phyloP scores from a whole-genome alignment of 495 filamentous ascomycete species.

The Podospora pseudocomata region DNA sequence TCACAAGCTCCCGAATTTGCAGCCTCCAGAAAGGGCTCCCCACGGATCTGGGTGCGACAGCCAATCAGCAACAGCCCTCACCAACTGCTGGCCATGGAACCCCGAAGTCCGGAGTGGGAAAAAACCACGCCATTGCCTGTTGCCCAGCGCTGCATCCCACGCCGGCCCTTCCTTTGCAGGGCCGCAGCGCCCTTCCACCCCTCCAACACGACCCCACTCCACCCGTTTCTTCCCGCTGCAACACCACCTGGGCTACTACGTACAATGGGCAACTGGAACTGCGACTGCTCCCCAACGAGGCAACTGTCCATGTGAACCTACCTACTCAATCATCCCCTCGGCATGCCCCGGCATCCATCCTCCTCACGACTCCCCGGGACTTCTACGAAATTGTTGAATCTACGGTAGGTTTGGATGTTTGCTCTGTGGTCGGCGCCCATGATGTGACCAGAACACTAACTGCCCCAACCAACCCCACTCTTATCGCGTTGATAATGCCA shows the following conservation, averaged over 20 bases:
- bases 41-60: neutral
- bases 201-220: slow-evolving; percentile 1
- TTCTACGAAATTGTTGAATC: neutral
- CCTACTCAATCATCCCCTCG: neutral
- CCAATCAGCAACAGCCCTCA: slow-evolving; percentile 7
- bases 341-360: neutral
- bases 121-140: slow-evolving; percentile 18
- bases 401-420: no score
- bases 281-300: neutral
- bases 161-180: neutral
- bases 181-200: neutral
- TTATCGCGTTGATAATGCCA: slow-evolving; percentile 1
- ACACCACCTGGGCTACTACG: neutral
- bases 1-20: slow-evolving; percentile 20
- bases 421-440: no score
- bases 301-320: slow-evolving; percentile 5
- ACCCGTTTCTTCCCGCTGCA: slow-evolving; percentile 20
- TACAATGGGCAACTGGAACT: no score
- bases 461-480: neutral
- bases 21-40: slow-evolving; percentile 12
- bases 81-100: neutral
- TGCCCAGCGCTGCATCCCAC: slow-evolving; percentile 12
- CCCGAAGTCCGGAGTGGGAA: slow-evolving; percentile 19
- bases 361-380: neutral
- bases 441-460: no score